phyloP scores from a whole-genome alignment of 495 filamentous ascomycete species.

The Pseudoneurospora amorphoporcata region DNA sequence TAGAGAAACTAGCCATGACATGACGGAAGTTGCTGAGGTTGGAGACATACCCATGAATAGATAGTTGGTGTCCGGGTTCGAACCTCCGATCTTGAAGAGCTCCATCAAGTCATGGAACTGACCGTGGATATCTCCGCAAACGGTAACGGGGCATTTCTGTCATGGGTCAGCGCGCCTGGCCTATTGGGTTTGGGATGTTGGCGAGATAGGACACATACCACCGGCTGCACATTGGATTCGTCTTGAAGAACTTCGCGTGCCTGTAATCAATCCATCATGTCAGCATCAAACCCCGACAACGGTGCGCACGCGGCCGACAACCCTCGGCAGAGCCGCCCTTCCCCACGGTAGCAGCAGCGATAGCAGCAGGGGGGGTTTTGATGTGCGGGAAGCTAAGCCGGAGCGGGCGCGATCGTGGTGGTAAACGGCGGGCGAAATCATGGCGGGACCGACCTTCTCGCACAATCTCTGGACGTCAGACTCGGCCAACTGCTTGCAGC shows the following conservation, averaged over 20 bases:
- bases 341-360: background rate
- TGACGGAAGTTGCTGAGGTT: background rate
- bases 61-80: constrained; percentile 90
- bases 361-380: background rate
- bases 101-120: constrained; percentile 95
- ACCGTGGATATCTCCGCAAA: constrained; percentile 89
- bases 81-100: constrained; percentile 84
- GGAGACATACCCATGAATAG: constrained; percentile 74
- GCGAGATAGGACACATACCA: constrained; percentile 52
- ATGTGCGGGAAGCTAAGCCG: background rate
- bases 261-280: constrained; percentile 33
- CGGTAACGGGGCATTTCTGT: constrained; percentile 89
- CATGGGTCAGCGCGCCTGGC: constrained; percentile 2
- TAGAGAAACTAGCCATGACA: background rate
- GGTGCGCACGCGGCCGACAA: constrained; percentile 11
- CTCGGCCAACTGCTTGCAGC: constrained; percentile 94
- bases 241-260: constrained; percentile 93
- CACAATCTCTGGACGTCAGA: constrained; percentile 91
- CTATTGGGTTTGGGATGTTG: background rate
- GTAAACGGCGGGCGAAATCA: background rate
- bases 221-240: constrained; percentile 97
- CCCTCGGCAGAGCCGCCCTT: background rate
- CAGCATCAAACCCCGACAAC: background rate
- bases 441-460: constrained; percentile 61
- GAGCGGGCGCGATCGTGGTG: background rate